phyloP scores from a whole-genome alignment of 352 stramenopile genomes.

The Globisporangium nagaii region DNA sequence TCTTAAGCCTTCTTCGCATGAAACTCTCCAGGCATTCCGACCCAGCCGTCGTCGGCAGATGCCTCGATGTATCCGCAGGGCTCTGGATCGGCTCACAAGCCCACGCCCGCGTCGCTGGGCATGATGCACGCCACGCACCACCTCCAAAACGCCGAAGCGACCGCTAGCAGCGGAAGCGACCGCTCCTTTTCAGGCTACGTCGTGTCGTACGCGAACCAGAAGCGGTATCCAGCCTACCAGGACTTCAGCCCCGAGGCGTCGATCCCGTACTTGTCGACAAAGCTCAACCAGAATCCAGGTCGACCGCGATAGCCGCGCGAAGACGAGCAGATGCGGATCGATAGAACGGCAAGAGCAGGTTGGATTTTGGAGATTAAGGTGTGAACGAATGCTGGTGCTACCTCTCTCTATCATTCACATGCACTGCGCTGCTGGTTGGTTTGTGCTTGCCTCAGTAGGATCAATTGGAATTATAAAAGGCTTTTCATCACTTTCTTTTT shows the following conservation, averaged over 20 bases:
- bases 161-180: neutral
- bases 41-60: constrained; percentile 38
- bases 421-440: constrained; percentile 9
- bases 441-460: constrained; percentile 69
- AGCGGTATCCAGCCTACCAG: constrained; percentile 29
- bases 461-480: constrained; percentile 83
- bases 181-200: constrained; percentile 41
- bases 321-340: no score
- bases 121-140: neutral
- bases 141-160: constrained; percentile 2
- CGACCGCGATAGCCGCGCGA: neutral
- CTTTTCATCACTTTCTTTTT: constrained; percentile 58
- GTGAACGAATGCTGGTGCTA: neutral
- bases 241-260: constrained; percentile 21
- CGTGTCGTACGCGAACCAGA: constrained; percentile 40
- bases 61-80: neutral
- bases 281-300: constrained; percentile 19
- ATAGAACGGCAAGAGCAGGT: no score
- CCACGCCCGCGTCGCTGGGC: constrained; percentile 1
- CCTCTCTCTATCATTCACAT: neutral
- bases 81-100: neutral
- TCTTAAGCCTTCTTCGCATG: neutral
- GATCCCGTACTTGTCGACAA: constrained; percentile 30
- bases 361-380: neutral
- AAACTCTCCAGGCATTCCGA: constrained; percentile 18